A percentile compares a stretch with the other conserved stretches of the same genome.
Evolutionary conservation across 1,284 basidiomycete genomes (phyloP).

Genomic region (Quambalaria eucalypti): DNA sequence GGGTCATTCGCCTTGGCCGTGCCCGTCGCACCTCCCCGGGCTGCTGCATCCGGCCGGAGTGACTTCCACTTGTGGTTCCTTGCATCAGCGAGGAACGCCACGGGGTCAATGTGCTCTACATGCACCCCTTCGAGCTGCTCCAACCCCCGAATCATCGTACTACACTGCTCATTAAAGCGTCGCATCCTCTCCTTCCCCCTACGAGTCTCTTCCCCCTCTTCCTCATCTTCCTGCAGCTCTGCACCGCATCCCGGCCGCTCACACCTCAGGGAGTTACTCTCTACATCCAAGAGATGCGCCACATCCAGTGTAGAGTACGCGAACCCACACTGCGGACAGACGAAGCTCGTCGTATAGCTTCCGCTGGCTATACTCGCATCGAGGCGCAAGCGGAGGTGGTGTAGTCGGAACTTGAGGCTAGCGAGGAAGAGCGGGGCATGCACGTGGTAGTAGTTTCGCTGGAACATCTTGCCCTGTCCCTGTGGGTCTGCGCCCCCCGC

Average conservation of each 20-base stretch:
- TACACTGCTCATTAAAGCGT: slow-evolving; percentile 83
- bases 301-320: slow-evolving; percentile 79
- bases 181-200: slow-evolving; percentile 89
- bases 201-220: slow-evolving; percentile 71
- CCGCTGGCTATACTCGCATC: slow-evolving; percentile 55
- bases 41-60: not conserved
- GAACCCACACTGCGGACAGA: slow-evolving; percentile 79
- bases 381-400: slow-evolving; percentile 83
- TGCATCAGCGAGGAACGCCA: slow-evolving; percentile 60
- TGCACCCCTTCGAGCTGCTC: slow-evolving; percentile 78
- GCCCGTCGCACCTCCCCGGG: not conserved
- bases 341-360: slow-evolving; percentile 83
- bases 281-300: slow-evolving; percentile 67
- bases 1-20: not conserved
- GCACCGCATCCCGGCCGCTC: slow-evolving; percentile 49
- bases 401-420: slow-evolving; percentile 92
- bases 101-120: slow-evolving; percentile 31
- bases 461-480: slow-evolving; percentile 8
- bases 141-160: slow-evolving; percentile 73
- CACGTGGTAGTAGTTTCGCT: slow-evolving; percentile 73
- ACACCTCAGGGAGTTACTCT: slow-evolving; percentile 38
- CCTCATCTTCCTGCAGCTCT: slow-evolving; percentile 75
- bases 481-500: slow-evolving; percentile 10
- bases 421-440: slow-evolving; percentile 92
- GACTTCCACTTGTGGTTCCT: not conserved